phyloP scores from a whole-genome alignment of 768 basidiomycete genomes.

The Neoboletus magnificus region DNA sequence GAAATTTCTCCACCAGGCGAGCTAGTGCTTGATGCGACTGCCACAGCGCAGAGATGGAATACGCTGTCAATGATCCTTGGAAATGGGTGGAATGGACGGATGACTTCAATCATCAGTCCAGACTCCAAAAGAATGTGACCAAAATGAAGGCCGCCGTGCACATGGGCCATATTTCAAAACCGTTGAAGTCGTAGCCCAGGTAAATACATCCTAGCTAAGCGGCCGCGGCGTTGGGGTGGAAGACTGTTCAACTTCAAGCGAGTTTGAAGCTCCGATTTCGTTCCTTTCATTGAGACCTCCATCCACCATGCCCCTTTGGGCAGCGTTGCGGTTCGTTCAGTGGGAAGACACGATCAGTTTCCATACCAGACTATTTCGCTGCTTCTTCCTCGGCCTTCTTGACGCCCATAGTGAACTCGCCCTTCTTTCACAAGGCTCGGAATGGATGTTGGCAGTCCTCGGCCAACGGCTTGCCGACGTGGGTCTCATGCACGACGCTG shows the following conservation, averaged over 20 bases:
- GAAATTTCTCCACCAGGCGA: neutral
- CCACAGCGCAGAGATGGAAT: neutral
- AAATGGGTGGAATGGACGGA: neutral
- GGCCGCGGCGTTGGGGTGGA: neutral
- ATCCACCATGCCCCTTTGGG: neutral
- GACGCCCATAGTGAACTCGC: neutral
- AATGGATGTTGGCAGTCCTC: neutral
- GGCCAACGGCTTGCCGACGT: neutral
- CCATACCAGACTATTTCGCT: constrained; percentile 14
- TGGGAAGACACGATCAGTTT: constrained; percentile 16
- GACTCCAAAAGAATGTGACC: too few species aligned
- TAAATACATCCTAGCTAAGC: neutral
- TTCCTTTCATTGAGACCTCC: neutral
- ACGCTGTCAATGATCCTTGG: neutral
- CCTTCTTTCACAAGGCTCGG: neutral
- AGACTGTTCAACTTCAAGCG: too few species aligned
- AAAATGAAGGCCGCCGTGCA: neutral
- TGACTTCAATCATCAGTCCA: neutral
- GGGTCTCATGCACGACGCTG: neutral
- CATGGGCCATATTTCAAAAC: neutral
- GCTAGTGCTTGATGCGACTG: neutral
- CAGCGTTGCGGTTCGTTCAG: neutral
- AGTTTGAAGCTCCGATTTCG: constrained; percentile 14
- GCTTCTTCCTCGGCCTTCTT: constrained; percentile 3
- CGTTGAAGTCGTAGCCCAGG: neutral